Evolutionary conservation across 2,329 filamentous ascomycete species (phyloP), one percentile per base, ranked within the genome.

Genomic region (Verticillium isaacii): DNA sequence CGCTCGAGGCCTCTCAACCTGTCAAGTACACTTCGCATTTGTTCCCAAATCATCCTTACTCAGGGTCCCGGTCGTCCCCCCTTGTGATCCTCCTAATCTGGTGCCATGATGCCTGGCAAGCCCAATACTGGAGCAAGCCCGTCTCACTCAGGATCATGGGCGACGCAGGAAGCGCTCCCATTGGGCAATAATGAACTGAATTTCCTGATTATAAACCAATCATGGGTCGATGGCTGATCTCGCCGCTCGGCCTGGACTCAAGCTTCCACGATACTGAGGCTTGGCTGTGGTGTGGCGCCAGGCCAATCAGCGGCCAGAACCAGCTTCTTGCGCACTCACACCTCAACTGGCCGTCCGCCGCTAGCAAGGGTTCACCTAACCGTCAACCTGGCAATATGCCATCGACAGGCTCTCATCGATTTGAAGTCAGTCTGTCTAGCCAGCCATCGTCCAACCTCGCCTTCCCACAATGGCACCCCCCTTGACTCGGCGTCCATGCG

Each of bases 281-380:
- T 50, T 61, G 37, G 57, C 32, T 57, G 41, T 12, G 59, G 37
- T 62, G 45, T 61, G 67, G 65, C 68, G 65, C 56, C 52, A 56
- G 52, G 29, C 73, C 73, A 75, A 75, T 75, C 67, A 73, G 61
- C 58, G 34, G 56, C 61, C 67, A 63, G 64, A 73, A 58, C 58
- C 58, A 52, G 68, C 67, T 62, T 62, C 72, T 66, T 72, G 65
- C 64, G 66, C 65, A 69, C 67, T 72, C 69, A 72, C 68, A 69
- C 72, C 71, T 74, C 70, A 72, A 70, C 68, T 72, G 68, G 69
- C 66, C 65, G 62, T 69, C 69, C 65, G 66, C 69, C 69, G 70
- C 69, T 70, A 71, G 54, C 54, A 34, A 32, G 54, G 45, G 45
- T 50, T 50, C 45, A 50, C n/a, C 23, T 12, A 23, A 54, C 12